Conservation (phyloP, 257 asterid species). For the Rhazya stricta region DNA sequence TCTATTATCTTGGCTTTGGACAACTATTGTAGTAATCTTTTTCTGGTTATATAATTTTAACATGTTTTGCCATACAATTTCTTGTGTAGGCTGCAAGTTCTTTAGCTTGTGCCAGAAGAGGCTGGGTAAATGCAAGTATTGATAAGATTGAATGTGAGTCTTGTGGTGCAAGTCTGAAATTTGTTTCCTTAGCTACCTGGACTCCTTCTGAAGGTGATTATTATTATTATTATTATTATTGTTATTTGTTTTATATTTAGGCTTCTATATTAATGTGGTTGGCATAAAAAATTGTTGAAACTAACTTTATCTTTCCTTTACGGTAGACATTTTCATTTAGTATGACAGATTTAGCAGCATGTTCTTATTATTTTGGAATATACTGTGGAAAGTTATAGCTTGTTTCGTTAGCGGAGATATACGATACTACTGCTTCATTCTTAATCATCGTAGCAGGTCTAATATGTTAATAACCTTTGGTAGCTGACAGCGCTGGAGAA, state of each 20-base stretch:
- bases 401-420: background rate
- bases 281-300: background rate
- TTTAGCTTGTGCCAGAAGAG: conserved; percentile 94
- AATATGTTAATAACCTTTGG: conserved; percentile 26
- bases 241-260: conserved; percentile 11
- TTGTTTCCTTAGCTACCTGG: conserved; percentile 53
- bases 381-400: background rate
- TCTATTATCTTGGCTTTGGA: background rate
- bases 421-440: conserved; percentile 13
- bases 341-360: background rate
- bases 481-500: conserved; percentile 75
- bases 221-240: conserved; percentile 15
- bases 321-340: background rate
- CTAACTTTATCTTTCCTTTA: background rate
- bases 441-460: conserved; percentile 18
- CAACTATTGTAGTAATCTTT: conserved; percentile 18
- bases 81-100: conserved; percentile 76
- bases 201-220: conserved; percentile 79
- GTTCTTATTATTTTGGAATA: background rate
- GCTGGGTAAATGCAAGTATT: conserved; percentile 90
- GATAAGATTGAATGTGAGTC: conserved; percentile 93
- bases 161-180: conserved; percentile 73
- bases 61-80: conserved; percentile 10
- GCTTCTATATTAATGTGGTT: background rate
- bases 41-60: background rate